Percentiles rank a stretch among this genome's conserved stretches.
phyloP scores from a whole-genome alignment of 441 rosid genomes.

The Populus hybrid region DNA sequence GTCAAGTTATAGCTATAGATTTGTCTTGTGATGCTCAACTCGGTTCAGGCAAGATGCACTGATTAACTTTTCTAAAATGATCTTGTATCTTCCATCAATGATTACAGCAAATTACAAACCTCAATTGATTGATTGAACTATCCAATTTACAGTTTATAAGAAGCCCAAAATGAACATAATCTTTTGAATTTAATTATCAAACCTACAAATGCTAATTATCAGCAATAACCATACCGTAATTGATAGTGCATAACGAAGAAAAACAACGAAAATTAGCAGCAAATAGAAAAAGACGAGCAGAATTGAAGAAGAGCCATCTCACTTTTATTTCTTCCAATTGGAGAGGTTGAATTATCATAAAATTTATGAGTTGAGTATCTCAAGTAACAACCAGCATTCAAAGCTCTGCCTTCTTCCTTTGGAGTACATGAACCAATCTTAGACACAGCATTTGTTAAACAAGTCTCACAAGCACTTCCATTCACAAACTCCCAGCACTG shows the following conservation, averaged over 20 bases:
- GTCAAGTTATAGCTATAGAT: background rate
- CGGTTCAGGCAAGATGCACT: background rate
- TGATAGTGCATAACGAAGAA: background rate
- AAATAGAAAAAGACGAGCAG: slow-evolving; percentile 2
- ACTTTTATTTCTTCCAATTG: slow-evolving; percentile 36
- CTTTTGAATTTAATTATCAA: no score
- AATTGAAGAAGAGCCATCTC: slow-evolving; percentile 12
- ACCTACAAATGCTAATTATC: no score
- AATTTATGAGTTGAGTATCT: slow-evolving; percentile 63
- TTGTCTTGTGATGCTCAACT: background rate
- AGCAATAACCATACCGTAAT: background rate
- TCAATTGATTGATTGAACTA: background rate
- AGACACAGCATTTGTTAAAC: slow-evolving; percentile 49
- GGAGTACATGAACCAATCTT: slow-evolving; percentile 49
- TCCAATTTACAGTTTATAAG: no score
- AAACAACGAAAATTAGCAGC: background rate
- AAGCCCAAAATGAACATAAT: background rate
- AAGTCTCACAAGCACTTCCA: slow-evolving; percentile 47
- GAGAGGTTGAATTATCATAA: slow-evolving; percentile 48
- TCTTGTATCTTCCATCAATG: background rate
- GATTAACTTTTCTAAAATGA: background rate
- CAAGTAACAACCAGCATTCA: slow-evolving; percentile 81
- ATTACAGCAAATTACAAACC: background rate
- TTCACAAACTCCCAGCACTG: slow-evolving; percentile 78
- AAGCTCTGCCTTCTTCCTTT: slow-evolving; percentile 62